Evolutionary conservation across 345 rosid species (phyloP).

Genomic region (Populus nigra): DNA sequence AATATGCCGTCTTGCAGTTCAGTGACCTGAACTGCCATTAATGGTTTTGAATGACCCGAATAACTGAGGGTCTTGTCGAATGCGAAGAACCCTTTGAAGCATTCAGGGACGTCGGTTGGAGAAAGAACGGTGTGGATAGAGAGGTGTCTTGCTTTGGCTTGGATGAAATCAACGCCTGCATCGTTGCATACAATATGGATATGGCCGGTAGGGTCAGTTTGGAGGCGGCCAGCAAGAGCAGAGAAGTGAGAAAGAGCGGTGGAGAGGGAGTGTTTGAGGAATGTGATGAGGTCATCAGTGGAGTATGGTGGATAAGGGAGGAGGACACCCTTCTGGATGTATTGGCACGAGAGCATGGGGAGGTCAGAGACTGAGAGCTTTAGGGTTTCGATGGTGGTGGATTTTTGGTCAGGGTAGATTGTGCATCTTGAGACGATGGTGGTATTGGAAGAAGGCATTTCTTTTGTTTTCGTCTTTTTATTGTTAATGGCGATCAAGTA

Average conservation of each 20-base stretch:
- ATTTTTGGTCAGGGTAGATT: constrained; percentile 43
- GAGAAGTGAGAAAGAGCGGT: constrained; percentile 71
- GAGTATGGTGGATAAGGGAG: constrained; percentile 47
- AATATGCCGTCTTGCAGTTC: constrained; percentile 73
- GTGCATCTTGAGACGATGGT: constrained; percentile 57
- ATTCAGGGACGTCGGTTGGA: constrained; percentile 53
- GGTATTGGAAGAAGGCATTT: constrained; percentile 51
- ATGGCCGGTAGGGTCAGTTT: constrained; percentile 58
- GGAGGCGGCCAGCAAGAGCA: constrained; percentile 76
- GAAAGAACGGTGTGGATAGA: constrained; percentile 39
- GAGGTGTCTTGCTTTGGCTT: constrained; percentile 52
- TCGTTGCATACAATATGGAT: constrained; percentile 67
- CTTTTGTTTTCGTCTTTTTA: constrained; percentile 1
- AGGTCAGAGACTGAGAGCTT: constrained; percentile 89
- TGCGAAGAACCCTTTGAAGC: constrained; percentile 67
- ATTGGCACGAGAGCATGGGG: constrained; percentile 96
- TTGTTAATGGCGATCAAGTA: background rate
- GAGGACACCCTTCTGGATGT: constrained; percentile 93
- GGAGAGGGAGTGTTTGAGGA: constrained; percentile 65
- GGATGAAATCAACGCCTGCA: constrained; percentile 67
- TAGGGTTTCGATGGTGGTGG: constrained; percentile 35
- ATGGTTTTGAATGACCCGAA: constrained; percentile 67
- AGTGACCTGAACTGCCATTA: constrained; percentile 80
- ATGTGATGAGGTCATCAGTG: constrained; percentile 38
- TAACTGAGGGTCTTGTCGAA: constrained; percentile 72